Evolutionary conservation across 2,329 filamentous ascomycete species (phyloP), one percentile per base, ranked within the genome.

Genomic region (Fusarium chuoi): DNA sequence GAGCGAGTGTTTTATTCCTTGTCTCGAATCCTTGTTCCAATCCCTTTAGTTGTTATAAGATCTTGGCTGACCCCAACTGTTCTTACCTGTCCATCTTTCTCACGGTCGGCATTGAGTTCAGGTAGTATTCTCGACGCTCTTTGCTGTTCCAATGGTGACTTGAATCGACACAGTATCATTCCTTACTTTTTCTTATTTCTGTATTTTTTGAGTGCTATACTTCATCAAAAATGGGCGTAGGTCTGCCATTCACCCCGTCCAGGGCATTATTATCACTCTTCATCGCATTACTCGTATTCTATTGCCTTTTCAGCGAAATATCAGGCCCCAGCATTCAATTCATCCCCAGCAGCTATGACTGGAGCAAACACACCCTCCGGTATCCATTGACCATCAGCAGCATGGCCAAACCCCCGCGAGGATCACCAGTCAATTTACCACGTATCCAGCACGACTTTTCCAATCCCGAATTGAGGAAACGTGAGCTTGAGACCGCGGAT

Each of bases 391-490:
- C 64, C 33, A 41, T 51, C 5, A 52, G 58, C 22, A 65, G 57
- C 45, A 67, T 74, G 65, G 66, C 46, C 22, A 59, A 49, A 14
- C 72, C 70, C 0, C 77, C 77, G 0, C 61, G 55, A 3, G 75
- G 77, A 14, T 42, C 58, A 2, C 65, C 74, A 6, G 39, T 10
- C 51, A 44, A 65, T 12, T 26, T 78, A 12, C 77, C 77, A 10
- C 41, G 67, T 8, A 76, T 78, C 15, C 77, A 78, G 22, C 60
- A 73, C 46, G 68, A 76, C 26, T 78, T 78, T 26, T 64, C 73
- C 11, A 33, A 57, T 4, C 54, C 60, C 13, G 73, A 73, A 42
- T 66, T 55, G 30, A 71, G 33, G 12, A 72, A 75, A 14, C 48
- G 75, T 17, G 61, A 70, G 3, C 42, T 63, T 11, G 64, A 58